A percentile compares a stretch with the other conserved stretches of the same genome.
Conservation (phyloP, 441 rosid genomes). For the Aleurites moluccanus region DNA sequence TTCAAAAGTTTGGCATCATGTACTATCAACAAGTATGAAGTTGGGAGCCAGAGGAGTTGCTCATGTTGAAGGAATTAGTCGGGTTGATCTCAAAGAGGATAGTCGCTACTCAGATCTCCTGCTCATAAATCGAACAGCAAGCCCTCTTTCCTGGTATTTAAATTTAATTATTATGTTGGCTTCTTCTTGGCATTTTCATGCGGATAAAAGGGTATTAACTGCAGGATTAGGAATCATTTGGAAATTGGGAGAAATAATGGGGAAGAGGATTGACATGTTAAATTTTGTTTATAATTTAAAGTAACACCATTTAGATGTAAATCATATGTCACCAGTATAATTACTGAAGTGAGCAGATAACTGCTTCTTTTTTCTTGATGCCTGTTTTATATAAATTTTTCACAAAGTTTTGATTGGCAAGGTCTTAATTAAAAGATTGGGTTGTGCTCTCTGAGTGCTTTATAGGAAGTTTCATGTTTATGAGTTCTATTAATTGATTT, state of each 20-base stretch:
- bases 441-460: slow-evolving; percentile 1
- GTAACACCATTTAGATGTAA: not conserved
- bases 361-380: not conserved
- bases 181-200: slow-evolving; percentile 4
- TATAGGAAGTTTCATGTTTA: slow-evolving; percentile 7
- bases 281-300: not conserved
- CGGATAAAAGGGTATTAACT: not conserved
- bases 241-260: slow-evolving; percentile 1
- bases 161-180: slow-evolving; percentile 3
- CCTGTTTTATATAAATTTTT: not conserved
- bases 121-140: slow-evolving; percentile 85
- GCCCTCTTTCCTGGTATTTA: slow-evolving; percentile 80
- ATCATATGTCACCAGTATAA: not conserved
- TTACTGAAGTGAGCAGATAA: not conserved
- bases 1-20: slow-evolving; percentile 69
- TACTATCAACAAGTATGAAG: slow-evolving; percentile 76
- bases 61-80: slow-evolving; percentile 61
- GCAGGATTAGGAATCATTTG: not conserved
- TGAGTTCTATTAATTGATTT: not conserved
- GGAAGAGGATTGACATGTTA: not conserved
- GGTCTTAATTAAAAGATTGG: slow-evolving; percentile 1
- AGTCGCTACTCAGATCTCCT: slow-evolving; percentile 59
- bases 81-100: slow-evolving; percentile 57
- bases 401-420: slow-evolving; percentile 4
- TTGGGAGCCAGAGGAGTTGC: slow-evolving; percentile 71